Evolutionary conservation across 345 rosid genomes (phyloP).

Genomic region (Cardamine occulta): DNA sequence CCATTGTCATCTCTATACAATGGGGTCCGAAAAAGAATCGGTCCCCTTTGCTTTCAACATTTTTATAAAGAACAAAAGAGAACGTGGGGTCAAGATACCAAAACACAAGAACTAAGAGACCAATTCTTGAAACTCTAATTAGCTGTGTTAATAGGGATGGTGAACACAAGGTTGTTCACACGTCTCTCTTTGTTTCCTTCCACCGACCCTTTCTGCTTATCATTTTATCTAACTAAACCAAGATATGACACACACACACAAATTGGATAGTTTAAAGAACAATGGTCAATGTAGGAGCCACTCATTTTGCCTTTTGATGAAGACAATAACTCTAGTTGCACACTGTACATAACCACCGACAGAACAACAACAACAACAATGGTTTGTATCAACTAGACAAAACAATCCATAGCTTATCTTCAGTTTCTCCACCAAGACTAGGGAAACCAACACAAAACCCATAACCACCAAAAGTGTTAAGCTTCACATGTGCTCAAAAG

Average conservation of each 20-base stretch:
- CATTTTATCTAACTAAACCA: neutral
- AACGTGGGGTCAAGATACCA: conserved; percentile 40
- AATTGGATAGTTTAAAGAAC: conserved; percentile 2
- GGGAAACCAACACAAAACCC: neutral
- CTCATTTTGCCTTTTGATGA: conserved; percentile 27
- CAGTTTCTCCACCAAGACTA: conserved; percentile 13
- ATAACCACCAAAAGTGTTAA: conserved; percentile 3
- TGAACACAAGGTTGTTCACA: conserved; percentile 26
- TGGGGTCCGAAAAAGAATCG: conserved; percentile 38
- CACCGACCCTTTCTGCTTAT: conserved; percentile 9
- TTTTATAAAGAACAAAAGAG: conserved; percentile 41
- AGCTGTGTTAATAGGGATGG: conserved; percentile 41
- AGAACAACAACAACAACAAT: conserved; percentile 38
- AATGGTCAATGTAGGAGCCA: conserved; percentile 35
- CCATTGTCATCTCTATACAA: conserved; percentile 34
- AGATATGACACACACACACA: conserved; percentile 8
- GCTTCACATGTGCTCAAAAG: conserved; percentile 15
- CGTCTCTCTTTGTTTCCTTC: conserved; percentile 23
- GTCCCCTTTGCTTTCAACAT: conserved; percentile 45
- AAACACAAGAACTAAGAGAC: conserved; percentile 23
- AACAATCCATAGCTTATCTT: conserved; percentile 22
- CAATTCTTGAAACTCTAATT: conserved; percentile 38
- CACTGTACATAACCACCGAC: conserved; percentile 37
- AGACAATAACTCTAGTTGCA: conserved; percentile 25
- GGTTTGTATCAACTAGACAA: conserved; percentile 26